Base-by-base conservation (phyloP, 202 grass and related monocot species). In the Setaria viridis region DNA sequence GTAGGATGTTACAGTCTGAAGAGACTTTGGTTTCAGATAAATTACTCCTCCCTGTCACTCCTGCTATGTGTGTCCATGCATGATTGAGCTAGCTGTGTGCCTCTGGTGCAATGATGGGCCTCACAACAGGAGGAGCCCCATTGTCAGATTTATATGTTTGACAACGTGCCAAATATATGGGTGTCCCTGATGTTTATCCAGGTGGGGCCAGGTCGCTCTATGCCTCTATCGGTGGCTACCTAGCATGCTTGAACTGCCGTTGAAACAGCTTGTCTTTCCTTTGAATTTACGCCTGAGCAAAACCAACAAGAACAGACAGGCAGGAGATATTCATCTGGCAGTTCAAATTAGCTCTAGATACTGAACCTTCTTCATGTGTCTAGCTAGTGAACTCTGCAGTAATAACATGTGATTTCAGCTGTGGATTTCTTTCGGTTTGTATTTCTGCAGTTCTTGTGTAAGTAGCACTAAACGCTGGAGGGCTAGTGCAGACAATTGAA, bases 31-130 rank as follows among this genome's bases (percentile, higher is more conserved):
- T 46, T 82, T 59, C 51, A 71, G 13, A 71, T 71, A 71, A 45
- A 47, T 21, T 71, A n/a, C 46, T 66, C 47, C 35, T 72, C 34
- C 9, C 10, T 62, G 21, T 55, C 7, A 5, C 60, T 33, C 54
- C 21, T 51, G 35, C 25, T 6, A 41, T 45, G 66, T 76, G 59
- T 20, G 79, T 66, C 55, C 20, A 30, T 62, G 35, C 50, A 79
- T 74, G 81, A 84, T 80, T 84, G 69, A 19, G 58, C 49, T 84
- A 62, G 67, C 41, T 84, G 46, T 80, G 54, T 17, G 20, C 5
- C 39, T 41, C 39, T 58, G 12, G 33, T n/a, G 79, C 25, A 55
- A 73, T 49, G 67, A 79, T 79, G 56, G 80, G 73, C 48, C 39
- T 76, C 19, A 56, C 29, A 66, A 57, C 80, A 72, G 67, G 56